Conservation (phyloP, 768 basidiomycete genomes). For the Lactarius quietus region DNA sequence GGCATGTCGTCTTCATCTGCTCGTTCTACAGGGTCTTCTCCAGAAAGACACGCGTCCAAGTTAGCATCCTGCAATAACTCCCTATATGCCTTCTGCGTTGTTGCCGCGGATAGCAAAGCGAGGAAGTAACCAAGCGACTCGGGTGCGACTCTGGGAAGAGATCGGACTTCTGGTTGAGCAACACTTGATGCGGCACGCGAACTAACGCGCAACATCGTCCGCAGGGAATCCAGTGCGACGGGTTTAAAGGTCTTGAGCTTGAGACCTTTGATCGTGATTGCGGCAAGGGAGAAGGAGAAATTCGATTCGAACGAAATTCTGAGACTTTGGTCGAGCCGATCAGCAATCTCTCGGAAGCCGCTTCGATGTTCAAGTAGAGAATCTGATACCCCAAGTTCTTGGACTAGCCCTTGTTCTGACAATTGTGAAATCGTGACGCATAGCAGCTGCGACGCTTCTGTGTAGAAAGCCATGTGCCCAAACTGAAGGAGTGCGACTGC, state of each 20-base stretch:
- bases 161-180: slow-evolving; percentile 36
- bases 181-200: slow-evolving; percentile 39
- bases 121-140: slow-evolving; percentile 78
- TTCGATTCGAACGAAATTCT: slow-evolving; percentile 72
- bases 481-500: slow-evolving; percentile 81
- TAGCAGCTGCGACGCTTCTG: slow-evolving; percentile 66
- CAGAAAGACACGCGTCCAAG: slow-evolving; percentile 45
- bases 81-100: slow-evolving; percentile 52
- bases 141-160: slow-evolving; percentile 44
- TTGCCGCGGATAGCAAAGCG: slow-evolving; percentile 67
- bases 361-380: slow-evolving; percentile 62
- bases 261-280: slow-evolving; percentile 84
- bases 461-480: slow-evolving; percentile 64
- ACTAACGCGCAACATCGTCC: slow-evolving; percentile 61
- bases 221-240: slow-evolving; percentile 56
- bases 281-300: slow-evolving; percentile 79
- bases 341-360: slow-evolving; percentile 61
- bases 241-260: slow-evolving; percentile 62
- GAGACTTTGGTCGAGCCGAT: slow-evolving; percentile 68
- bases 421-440: slow-evolving; percentile 62
- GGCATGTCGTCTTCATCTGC: slow-evolving; percentile 43
- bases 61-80: slow-evolving; percentile 61
- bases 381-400: slow-evolving; percentile 46
- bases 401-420: slow-evolving; percentile 56
- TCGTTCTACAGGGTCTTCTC: slow-evolving; percentile 43